Evolutionary conservation across 257 asterid species (phyloP).

Genomic region (Solanum rostratum): DNA sequence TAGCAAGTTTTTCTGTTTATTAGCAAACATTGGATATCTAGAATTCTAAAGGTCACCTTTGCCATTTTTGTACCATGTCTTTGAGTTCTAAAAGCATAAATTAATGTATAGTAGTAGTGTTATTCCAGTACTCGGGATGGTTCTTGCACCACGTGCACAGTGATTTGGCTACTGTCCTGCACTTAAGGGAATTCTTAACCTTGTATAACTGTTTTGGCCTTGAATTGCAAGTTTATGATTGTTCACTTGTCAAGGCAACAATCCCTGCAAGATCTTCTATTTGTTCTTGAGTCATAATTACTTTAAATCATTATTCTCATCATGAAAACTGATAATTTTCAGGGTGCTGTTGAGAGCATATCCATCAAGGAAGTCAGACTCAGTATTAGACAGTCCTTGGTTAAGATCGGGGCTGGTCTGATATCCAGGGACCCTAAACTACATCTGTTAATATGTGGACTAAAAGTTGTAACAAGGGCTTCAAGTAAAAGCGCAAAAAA

Average conservation of each 20-base stretch:
- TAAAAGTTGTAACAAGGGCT: constrained; percentile 80
- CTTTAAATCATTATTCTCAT: not conserved
- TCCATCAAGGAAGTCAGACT: constrained; percentile 84
- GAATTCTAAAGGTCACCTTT: not conserved
- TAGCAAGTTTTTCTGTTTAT: not conserved
- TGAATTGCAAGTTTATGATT: not conserved
- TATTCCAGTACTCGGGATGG: not conserved
- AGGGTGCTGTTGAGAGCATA: constrained; percentile 91
- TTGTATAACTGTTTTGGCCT: not conserved
- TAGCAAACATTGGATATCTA: not conserved
- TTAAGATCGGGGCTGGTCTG: constrained; percentile 82
- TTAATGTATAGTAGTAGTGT: not conserved
- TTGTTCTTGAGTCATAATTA: not conserved
- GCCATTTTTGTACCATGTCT: not conserved
- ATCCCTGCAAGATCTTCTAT: not conserved
- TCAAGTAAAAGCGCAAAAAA: constrained; percentile 49
- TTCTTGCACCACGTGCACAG: not conserved
- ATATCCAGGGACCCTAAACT: constrained; percentile 91
- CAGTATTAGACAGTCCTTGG: constrained; percentile 85
- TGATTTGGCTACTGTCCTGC: not conserved
- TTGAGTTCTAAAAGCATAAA: not conserved
- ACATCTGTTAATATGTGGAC: constrained; percentile 69
- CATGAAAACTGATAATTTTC: constrained; percentile 10
- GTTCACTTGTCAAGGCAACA: not conserved
- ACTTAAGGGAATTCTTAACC: not conserved